A percentile compares a stretch with the other conserved stretches of the same genome.
Evolutionary conservation across 768 basidiomycete genomes (phyloP).

Genomic region (Boletus subparvulus): DNA sequence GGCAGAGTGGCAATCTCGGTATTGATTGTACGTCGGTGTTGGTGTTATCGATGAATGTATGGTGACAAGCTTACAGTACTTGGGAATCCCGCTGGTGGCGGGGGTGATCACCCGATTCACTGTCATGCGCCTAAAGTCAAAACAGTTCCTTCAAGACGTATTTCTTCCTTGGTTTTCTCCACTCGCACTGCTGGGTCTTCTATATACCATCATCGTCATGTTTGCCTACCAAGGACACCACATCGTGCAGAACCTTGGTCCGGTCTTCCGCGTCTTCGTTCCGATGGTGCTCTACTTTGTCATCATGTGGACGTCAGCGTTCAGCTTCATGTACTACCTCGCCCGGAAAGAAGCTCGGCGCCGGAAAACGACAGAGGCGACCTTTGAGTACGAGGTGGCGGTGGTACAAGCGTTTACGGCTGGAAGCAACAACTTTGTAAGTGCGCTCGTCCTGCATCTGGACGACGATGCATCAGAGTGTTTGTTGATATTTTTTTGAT

Average conservation of each 20-base stretch:
- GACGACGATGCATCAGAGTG: neutral
- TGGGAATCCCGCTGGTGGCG: constrained; percentile 76
- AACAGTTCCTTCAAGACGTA: constrained; percentile 47
- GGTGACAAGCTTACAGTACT: constrained; percentile 47
- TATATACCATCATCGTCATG: constrained; percentile 78
- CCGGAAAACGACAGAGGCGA: neutral
- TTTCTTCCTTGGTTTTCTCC: constrained; percentile 74
- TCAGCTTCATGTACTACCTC: constrained; percentile 53
- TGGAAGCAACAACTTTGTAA: constrained; percentile 74
- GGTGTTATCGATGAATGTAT: neutral
- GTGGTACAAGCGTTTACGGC: constrained; percentile 80
- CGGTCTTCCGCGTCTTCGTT: constrained; percentile 78
- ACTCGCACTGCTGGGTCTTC: constrained; percentile 67
- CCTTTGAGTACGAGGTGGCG: constrained; percentile 64
- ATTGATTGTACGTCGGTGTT: constrained; percentile 56
- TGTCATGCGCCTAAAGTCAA: constrained; percentile 46
- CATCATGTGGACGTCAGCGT: constrained; percentile 71
- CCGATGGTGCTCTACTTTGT: constrained; percentile 78
- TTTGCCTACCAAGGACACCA: constrained; percentile 71
- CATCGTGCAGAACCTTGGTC: constrained; percentile 71
- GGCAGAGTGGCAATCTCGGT: constrained; percentile 63
- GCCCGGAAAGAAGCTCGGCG: constrained; percentile 32
- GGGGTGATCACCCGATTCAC: constrained; percentile 68
- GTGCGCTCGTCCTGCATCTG: constrained; percentile 16
- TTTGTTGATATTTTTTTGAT: neutral